Evolutionary conservation across 495 filamentous ascomycete species (phyloP).

Genomic region (Tuber brumale): DNA sequence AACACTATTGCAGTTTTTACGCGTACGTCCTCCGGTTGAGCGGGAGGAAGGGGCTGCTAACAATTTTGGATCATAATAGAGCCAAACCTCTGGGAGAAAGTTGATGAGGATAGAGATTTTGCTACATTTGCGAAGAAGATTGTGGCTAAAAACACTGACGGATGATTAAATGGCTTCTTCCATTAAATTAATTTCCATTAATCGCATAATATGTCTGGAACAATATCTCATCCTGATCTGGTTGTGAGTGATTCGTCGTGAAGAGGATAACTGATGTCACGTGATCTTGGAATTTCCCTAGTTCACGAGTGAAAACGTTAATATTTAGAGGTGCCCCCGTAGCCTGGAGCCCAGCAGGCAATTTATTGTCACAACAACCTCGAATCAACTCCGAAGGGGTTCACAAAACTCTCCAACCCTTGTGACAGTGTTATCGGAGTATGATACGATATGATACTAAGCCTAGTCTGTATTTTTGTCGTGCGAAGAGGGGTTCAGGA

Average conservation of each 20-base stretch:
- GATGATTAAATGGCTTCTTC: slow-evolving; percentile 21
- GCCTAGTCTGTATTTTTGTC: not conserved
- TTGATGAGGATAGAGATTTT: slow-evolving; percentile 70
- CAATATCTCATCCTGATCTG: not conserved
- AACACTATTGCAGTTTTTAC: slow-evolving; percentile 97
- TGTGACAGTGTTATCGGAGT: not conserved
- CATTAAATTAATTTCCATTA: not conserved
- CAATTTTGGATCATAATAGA: slow-evolving; percentile 42
- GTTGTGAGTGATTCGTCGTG: not conserved
- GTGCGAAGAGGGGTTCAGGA: not conserved
- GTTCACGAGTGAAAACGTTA: not conserved
- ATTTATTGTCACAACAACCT: not conserved
- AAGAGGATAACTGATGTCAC: not conserved
- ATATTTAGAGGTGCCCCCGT: not conserved
- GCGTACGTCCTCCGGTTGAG: slow-evolving; percentile 42
- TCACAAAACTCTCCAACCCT: not conserved
- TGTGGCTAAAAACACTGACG: slow-evolving; percentile 66
- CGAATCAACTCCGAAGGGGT: not conserved
- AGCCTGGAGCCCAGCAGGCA: not conserved
- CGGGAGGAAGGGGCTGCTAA: slow-evolving; percentile 7
- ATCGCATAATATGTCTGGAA: not conserved
- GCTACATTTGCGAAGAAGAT: slow-evolving; percentile 81
- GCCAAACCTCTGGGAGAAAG: slow-evolving; percentile 82
- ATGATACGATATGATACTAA: not conserved
- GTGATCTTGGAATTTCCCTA: not conserved